Conservation (phyloP, 2,329 filamentous ascomycete genomes). For the Trematosphaeria pertusa region DNA sequence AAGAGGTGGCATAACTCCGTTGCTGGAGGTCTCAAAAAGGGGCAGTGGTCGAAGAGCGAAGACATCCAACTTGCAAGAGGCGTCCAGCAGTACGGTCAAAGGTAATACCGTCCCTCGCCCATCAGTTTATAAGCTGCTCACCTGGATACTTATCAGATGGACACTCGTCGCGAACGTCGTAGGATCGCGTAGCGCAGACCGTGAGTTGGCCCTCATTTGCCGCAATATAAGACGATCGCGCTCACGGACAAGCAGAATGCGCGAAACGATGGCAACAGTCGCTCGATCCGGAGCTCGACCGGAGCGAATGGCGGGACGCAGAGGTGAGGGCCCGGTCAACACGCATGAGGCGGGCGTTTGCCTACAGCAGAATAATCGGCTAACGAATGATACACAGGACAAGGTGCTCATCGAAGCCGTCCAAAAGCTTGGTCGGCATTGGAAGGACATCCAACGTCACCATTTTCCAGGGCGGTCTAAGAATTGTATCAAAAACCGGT, state of each 20-base stretch:
- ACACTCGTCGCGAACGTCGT: slow-evolving; percentile 51
- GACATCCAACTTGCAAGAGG: slow-evolving; percentile 42
- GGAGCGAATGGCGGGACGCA: slow-evolving; percentile 47
- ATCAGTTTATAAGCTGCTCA: not conserved
- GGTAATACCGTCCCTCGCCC: too few species aligned
- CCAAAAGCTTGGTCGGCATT: slow-evolving; percentile 43
- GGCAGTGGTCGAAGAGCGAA: slow-evolving; percentile 49
- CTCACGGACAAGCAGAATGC: slow-evolving; percentile 48
- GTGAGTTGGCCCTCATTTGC: slow-evolving; percentile 38
- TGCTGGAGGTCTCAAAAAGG: slow-evolving; percentile 49
- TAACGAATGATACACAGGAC: too few species aligned
- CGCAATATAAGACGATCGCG: not conserved
- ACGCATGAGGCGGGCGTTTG: slow-evolving; percentile 3
- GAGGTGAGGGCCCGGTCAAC: slow-evolving; percentile 33
- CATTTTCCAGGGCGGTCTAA: slow-evolving; percentile 48
- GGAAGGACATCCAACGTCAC: slow-evolving; percentile 46
- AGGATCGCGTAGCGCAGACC: slow-evolving; percentile 49
- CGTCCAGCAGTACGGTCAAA: slow-evolving; percentile 47
- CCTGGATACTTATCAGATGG: slow-evolving; percentile 41
- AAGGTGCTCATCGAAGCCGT: slow-evolving; percentile 41
- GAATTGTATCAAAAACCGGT: slow-evolving; percentile 50
- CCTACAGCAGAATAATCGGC: too few species aligned
- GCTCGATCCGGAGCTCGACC: slow-evolving; percentile 51
- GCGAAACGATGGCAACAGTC: slow-evolving; percentile 57
- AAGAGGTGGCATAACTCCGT: slow-evolving; percentile 53